Percentiles rank a stretch among this genome's conserved stretches.
Evolutionary conservation across 73 alveolate species (phyloP).

Genomic region (Paramecium sonneborni): DNA sequence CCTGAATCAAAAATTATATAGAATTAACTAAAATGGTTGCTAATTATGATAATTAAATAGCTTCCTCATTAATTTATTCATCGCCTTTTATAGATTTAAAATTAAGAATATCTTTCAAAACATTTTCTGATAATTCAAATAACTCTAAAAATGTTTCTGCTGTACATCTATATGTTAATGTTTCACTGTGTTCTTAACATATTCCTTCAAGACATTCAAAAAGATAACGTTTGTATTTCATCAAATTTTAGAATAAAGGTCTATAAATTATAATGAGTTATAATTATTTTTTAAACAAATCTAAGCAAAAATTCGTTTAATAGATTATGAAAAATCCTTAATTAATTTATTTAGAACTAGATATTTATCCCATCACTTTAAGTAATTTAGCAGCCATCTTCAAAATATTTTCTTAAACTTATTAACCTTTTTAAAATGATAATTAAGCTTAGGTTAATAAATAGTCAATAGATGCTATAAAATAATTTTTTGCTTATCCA

Average conservation of each 20-base stretch:
- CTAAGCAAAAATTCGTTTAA: not conserved
- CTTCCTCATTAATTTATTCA: constrained; percentile 44
- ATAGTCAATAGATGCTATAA: not conserved
- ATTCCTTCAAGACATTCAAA: constrained; percentile 26
- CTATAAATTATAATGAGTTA: not conserved
- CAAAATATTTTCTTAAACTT: not conserved
- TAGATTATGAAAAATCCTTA: constrained; percentile 46
- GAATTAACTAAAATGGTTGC: not conserved
- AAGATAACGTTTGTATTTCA: not conserved
- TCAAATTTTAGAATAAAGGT: not conserved
- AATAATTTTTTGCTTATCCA: constrained; percentile 9
- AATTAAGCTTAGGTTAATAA: not conserved
- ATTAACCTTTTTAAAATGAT: not conserved
- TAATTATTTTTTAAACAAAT: not conserved
- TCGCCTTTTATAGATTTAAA: not conserved
- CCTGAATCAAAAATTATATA: not conserved
- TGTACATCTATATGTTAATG: constrained; percentile 32
- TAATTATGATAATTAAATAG: not conserved
- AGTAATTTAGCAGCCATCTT: constrained; percentile 1
- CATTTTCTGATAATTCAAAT: not conserved
- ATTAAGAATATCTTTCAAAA: not conserved
- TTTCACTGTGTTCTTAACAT: constrained; percentile 7
- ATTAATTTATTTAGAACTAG: constrained; percentile 7
- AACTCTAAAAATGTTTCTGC: not conserved
- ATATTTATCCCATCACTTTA: constrained; percentile 10